These are phyloP conservation scores for Pseudocercospora eumusae DNA, from an alignment of 2,329 filamentous ascomycete species.

Conservation along the genomic window DNA sequence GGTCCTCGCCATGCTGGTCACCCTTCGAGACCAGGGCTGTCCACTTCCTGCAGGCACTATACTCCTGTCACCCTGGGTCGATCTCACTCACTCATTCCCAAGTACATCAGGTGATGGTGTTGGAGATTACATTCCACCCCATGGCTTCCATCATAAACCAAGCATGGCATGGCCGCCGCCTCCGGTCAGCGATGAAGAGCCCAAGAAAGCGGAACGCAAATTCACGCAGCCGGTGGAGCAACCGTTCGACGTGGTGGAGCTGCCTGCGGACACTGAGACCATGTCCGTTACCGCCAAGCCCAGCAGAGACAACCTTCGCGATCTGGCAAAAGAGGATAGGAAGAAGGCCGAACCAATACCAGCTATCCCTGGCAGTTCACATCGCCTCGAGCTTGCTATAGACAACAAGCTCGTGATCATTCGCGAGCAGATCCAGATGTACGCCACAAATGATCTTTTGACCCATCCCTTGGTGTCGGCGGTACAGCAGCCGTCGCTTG, in stretches of 20 bases:
- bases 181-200: constrained; percentile 66
- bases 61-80: constrained; percentile 92
- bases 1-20: constrained; percentile 76
- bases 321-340: constrained; percentile 17
- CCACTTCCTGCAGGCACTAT: constrained; percentile 87
- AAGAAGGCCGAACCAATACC: constrained; percentile 25
- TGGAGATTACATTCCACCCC: constrained; percentile 82
- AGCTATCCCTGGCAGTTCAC: constrained; percentile 32
- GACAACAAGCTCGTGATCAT: constrained; percentile 71
- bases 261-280: constrained; percentile 30
- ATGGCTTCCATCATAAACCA: constrained; percentile 88
- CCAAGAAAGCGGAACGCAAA: constrained; percentile 24
- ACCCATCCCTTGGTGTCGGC: constrained; percentile 89
- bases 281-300: constrained; percentile 19
- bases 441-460: constrained; percentile 79
- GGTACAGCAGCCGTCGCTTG: constrained; percentile 81
- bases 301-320: constrained; percentile 22
- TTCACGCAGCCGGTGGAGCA: constrained; percentile 31
- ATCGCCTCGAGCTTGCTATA: constrained; percentile 64
- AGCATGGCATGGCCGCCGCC: constrained; percentile 91
- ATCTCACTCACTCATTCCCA: constrained; percentile 92
- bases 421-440: constrained; percentile 90
- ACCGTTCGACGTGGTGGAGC: constrained; percentile 33
- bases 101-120: constrained; percentile 73
- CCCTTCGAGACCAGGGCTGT: constrained; percentile 77